Conservation (phyloP, 164 flowering plant species). For the Buxus sempervirens region DNA sequence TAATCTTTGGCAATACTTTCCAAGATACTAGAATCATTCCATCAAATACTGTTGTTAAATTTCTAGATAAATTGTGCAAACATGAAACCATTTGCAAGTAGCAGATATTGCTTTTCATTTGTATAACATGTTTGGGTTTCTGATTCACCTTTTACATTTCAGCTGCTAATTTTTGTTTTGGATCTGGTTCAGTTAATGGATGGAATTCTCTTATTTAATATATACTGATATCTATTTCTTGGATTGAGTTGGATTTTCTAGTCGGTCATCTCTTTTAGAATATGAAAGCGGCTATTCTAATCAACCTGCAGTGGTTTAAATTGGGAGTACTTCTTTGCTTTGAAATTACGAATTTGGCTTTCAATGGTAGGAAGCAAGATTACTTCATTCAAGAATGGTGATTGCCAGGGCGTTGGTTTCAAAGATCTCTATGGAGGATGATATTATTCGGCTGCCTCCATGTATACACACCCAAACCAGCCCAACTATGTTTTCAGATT, state of each 20-base stretch:
- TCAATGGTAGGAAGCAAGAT: conserved; percentile 79
- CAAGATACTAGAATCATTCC: background rate
- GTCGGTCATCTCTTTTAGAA: too few relatives aligned
- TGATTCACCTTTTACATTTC: too few relatives aligned
- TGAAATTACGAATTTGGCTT: background rate
- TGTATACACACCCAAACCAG: conserved; percentile 91
- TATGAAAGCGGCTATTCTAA: too few relatives aligned
- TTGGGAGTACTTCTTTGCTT: background rate
- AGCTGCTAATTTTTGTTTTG: too few relatives aligned
- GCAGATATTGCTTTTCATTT: background rate
- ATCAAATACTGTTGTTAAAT: background rate
- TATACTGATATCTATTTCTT: too few relatives aligned
- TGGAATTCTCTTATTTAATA: too few relatives aligned
- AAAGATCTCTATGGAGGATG: conserved; percentile 79
- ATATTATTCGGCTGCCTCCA: conserved; percentile 93
- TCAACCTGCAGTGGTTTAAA: too few relatives aligned
- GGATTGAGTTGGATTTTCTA: too few relatives aligned
- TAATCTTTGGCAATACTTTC: background rate
- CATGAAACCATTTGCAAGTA: background rate
- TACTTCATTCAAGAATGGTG: conserved; percentile 84
- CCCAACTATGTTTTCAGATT: conserved; percentile 85
- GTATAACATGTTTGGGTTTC: too few relatives aligned
- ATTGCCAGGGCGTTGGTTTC: conserved; percentile 90
- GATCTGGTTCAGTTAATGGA: too few relatives aligned
- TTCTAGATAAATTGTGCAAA: background rate